Conservation (phyloP, 2,329 filamentous ascomycete species). For the Xylaria sp. region DNA sequence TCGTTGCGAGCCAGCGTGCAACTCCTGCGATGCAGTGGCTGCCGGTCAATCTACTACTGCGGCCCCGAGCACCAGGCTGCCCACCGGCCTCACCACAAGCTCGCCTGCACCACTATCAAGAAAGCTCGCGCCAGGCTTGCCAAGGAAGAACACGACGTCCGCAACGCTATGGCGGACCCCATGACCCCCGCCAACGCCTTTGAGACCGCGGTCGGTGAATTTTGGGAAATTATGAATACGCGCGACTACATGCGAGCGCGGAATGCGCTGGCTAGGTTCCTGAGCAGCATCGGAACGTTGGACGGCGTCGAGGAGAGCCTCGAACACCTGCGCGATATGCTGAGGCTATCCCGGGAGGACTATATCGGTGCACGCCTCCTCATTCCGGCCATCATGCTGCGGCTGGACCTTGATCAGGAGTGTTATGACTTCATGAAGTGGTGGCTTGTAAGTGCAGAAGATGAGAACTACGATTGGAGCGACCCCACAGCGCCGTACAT, state of each 20-base stretch:
- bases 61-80: conserved; percentile 55
- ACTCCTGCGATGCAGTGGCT: conserved; percentile 56
- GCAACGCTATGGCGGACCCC: conserved; percentile 46
- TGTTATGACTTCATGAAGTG: conserved; percentile 59
- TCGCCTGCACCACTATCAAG: conserved; percentile 54
- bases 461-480: conserved; percentile 51
- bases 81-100: conserved; percentile 55
- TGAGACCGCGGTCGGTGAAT: conserved; percentile 53
- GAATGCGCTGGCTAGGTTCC: conserved; percentile 47
- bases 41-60: conserved; percentile 60
- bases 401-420: conserved; percentile 62
- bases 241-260: conserved; percentile 58
- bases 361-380: conserved; percentile 57
- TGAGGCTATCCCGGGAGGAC: conserved; percentile 58
- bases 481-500: conserved; percentile 48
- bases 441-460: conserved; percentile 44
- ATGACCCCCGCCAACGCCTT: conserved; percentile 52
- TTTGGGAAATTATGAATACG: conserved; percentile 57
- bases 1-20: conserved; percentile 31
- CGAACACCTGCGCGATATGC: conserved; percentile 56
- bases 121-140: conserved; percentile 47
- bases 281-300: conserved; percentile 51
- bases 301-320: conserved; percentile 54
- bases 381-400: conserved; percentile 57
- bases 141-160: conserved; percentile 54